Evolutionary conservation across 2,329 filamentous ascomycete species (phyloP).

Genomic region (Tolypocladium paradoxum): DNA sequence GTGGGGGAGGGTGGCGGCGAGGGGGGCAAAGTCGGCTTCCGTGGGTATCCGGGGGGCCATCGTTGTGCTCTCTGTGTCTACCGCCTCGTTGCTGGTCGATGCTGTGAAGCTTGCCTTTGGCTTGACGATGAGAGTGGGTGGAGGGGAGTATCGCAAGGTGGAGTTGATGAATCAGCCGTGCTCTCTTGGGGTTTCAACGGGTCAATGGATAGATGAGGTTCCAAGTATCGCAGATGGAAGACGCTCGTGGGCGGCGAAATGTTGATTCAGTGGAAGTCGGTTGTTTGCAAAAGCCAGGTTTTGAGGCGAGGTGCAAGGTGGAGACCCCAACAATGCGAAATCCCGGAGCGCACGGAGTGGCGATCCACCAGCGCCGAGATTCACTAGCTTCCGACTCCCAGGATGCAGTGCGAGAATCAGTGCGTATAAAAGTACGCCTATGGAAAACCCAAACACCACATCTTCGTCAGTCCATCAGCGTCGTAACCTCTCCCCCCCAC

Average conservation of each 20-base stretch:
- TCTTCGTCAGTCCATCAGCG: constrained; percentile 4
- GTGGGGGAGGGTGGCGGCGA: constrained; percentile 29
- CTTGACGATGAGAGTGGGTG: neutral
- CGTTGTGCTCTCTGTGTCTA: neutral
- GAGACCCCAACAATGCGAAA: too few species aligned
- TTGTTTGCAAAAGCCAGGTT: neutral
- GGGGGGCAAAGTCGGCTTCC: constrained; percentile 35
- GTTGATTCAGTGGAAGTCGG: neutral
- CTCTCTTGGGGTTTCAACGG: neutral
- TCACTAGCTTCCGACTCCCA: neutral
- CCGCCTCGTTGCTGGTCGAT: neutral
- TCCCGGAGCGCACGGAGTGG: too few species aligned
- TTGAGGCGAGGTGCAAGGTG: neutral
- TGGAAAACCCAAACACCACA: neutral
- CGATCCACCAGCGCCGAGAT: neutral
- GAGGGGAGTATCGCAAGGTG: neutral
- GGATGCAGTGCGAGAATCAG: neutral
- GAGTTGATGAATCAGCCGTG: neutral
- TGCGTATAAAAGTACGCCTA: neutral
- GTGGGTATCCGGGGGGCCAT: constrained; percentile 41
- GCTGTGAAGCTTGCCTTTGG: neutral
- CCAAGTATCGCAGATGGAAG: neutral
- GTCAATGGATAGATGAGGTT: neutral
- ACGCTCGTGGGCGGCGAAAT: neutral
- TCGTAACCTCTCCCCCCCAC: constrained; percentile 10